A percentile compares a stretch with the other conserved stretches of the same genome.
Evolutionary conservation across 106 monocot species (phyloP).

Genomic region (Alisma plantagoaquatica): DNA sequence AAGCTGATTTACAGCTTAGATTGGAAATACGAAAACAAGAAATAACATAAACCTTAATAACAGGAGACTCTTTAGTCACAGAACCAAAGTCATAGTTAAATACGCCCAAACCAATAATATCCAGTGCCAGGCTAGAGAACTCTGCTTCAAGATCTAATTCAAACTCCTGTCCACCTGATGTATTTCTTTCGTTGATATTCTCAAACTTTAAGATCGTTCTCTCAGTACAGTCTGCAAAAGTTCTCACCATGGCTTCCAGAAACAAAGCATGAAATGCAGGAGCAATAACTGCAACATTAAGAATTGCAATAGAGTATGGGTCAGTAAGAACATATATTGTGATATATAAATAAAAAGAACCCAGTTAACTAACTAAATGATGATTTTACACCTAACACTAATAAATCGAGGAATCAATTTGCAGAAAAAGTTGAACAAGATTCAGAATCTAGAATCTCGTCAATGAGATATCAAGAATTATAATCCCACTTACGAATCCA

Average conservation of each 20-base stretch:
- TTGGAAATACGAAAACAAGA: background rate
- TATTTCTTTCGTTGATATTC: constrained; percentile 33
- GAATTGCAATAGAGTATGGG: too few relatives aligned
- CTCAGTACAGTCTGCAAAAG: constrained; percentile 74
- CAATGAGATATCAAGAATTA: too few relatives aligned
- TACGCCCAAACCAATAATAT: constrained; percentile 92
- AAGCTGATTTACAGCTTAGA: too few relatives aligned
- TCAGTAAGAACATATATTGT: background rate
- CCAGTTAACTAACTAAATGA: background rate
- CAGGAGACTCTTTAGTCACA: constrained; percentile 92
- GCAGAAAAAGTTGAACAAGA: too few relatives aligned
- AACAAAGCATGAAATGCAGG: constrained; percentile 92
- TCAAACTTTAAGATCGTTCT: constrained; percentile 83
- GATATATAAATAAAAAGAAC: constrained; percentile 1
- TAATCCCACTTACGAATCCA: too few relatives aligned
- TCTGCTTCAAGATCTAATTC: constrained; percentile 97
- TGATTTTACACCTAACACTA: background rate
- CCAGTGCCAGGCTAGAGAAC: constrained; percentile 95
- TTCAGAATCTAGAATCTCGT: too few relatives aligned
- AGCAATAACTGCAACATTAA: constrained; percentile 82
- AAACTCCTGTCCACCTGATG: constrained; percentile 20
- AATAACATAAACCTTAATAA: constrained; percentile 67
- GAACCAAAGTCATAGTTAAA: constrained; percentile 99
- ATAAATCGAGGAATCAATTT: too few relatives aligned
- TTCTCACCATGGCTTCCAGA: constrained; percentile 82